Percentiles rank a stretch among this genome's conserved stretches.
phyloP scores from a whole-genome alignment of 2,329 filamentous ascomycete species.

The Pleurostoma richardsiae region DNA sequence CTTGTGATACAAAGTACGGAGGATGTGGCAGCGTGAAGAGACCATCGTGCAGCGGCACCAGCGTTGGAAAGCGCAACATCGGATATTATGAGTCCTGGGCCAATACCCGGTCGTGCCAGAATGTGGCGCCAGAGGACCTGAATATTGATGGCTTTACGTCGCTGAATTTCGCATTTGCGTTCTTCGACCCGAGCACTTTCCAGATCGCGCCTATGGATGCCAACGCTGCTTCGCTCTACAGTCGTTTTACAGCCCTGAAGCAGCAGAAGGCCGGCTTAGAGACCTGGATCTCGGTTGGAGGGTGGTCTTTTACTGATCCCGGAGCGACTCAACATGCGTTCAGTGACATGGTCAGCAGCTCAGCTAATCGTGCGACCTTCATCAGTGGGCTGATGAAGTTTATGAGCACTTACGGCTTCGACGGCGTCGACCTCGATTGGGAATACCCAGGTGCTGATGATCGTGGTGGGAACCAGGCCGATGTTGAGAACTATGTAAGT shows the following conservation, averaged over 20 bases:
- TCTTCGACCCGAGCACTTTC: slow-evolving; percentile 19
- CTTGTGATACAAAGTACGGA: slow-evolving; percentile 28
- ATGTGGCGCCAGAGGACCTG: slow-evolving; percentile 22
- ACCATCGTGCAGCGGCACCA: slow-evolving; percentile 17
- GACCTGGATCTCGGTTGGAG: slow-evolving; percentile 24
- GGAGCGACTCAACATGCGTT: slow-evolving; percentile 20
- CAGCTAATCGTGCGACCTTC: slow-evolving; percentile 24
- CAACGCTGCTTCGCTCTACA: slow-evolving; percentile 12
- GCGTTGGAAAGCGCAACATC: slow-evolving; percentile 21
- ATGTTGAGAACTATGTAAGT: slow-evolving; percentile 28
- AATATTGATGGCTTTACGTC: slow-evolving; percentile 23
- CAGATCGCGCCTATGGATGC: slow-evolving; percentile 13
- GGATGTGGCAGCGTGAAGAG: slow-evolving; percentile 17
- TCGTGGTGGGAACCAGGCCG: slow-evolving; percentile 26
- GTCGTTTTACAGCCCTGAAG: slow-evolving; percentile 18
- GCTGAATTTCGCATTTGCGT: slow-evolving; percentile 23
- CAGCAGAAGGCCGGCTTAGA: slow-evolving; percentile 8
- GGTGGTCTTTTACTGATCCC: slow-evolving; percentile 20
- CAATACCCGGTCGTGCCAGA: slow-evolving; percentile 22
- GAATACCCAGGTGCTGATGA: slow-evolving; percentile 22
- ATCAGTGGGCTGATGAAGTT: slow-evolving; percentile 25
- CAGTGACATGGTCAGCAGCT: slow-evolving; percentile 17
- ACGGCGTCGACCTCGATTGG: slow-evolving; percentile 33
- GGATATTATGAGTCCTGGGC: slow-evolving; percentile 26
- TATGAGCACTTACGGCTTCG: slow-evolving; percentile 28